Percentiles rank a stretch among this genome's conserved stretches.
phyloP scores from a whole-genome alignment of 352 stramenopile species.

The Pythium utonaiense region DNA sequence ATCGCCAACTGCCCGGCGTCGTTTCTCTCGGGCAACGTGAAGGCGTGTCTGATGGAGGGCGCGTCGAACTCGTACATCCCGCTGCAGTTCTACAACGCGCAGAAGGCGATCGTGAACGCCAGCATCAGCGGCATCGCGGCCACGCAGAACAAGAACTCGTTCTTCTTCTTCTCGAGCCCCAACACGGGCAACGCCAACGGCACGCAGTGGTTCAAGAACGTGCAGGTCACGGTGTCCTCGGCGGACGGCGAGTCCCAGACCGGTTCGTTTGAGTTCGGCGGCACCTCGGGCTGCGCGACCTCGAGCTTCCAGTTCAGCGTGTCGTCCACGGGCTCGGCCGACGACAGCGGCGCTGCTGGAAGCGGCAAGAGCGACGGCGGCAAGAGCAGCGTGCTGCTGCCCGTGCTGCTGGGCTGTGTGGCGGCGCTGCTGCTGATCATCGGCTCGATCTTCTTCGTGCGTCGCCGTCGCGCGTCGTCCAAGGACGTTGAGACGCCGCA shows the following conservation, averaged over 20 bases:
- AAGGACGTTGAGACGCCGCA: constrained; percentile 28
- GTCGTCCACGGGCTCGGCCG: constrained; percentile 43
- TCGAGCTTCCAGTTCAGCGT: constrained; percentile 69
- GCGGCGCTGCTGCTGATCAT: constrained; percentile 61
- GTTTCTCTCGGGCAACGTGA: constrained; percentile 66
- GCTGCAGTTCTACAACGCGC: constrained; percentile 79
- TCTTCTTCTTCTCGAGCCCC: constrained; percentile 57
- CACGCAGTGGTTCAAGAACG: constrained; percentile 54
- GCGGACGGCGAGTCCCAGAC: constrained; percentile 50
- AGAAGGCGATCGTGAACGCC: constrained; percentile 60
- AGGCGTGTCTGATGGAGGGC: constrained; percentile 81
- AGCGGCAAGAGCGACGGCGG: constrained; percentile 7
- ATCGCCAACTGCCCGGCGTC: constrained; percentile 53
- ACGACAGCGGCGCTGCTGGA: constrained; percentile 21
- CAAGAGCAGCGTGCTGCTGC: constrained; percentile 34
- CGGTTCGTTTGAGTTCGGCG: constrained; percentile 56
- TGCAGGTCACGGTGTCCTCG: constrained; percentile 59
- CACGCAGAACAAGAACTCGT: constrained; percentile 48
- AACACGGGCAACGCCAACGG: constrained; percentile 33
- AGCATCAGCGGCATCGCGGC: constrained; percentile 56
- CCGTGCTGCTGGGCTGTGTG: constrained; percentile 32
- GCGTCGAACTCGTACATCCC: constrained; percentile 75
- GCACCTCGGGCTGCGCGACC: constrained; percentile 47
- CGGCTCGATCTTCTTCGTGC: constrained; percentile 60
- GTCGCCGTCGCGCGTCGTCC: constrained; percentile 43